Percentiles rank a stretch among this genome's conserved stretches.
Evolutionary conservation across 2,329 filamentous ascomycete genomes (phyloP).

Genomic region (Phaeosphaeriaceae sp.): DNA sequence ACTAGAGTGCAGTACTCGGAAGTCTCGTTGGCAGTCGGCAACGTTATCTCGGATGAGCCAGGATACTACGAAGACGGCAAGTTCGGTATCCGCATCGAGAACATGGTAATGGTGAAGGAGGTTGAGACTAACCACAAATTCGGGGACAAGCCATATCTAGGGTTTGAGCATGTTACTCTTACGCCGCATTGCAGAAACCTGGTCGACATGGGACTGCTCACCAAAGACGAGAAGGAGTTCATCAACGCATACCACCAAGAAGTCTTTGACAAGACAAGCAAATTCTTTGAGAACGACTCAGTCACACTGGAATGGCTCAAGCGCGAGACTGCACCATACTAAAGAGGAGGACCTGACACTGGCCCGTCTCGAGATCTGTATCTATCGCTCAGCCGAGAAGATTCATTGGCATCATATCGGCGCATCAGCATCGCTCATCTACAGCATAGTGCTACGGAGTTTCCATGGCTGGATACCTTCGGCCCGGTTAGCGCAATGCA

Average conservation of each 20-base stretch:
- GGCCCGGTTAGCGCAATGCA: slow-evolving; percentile 17
- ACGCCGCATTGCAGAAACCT: slow-evolving; percentile 91
- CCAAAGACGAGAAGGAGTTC: slow-evolving; percentile 78
- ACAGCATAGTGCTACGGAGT: slow-evolving; percentile 23
- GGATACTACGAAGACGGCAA: slow-evolving; percentile 96
- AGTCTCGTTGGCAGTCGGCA: slow-evolving; percentile 86
- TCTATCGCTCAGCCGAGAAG: background rate
- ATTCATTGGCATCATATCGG: slow-evolving; percentile 23
- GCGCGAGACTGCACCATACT: slow-evolving; percentile 76
- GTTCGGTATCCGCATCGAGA: slow-evolving; percentile 96
- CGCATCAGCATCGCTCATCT: slow-evolving; percentile 17
- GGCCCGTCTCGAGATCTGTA: background rate
- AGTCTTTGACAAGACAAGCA: slow-evolving; percentile 80
- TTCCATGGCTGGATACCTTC: slow-evolving; percentile 7
- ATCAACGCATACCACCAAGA: slow-evolving; percentile 85
- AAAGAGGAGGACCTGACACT: slow-evolving; percentile 3
- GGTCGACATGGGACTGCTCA: slow-evolving; percentile 77
- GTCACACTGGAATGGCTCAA: slow-evolving; percentile 80
- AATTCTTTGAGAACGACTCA: slow-evolving; percentile 75
- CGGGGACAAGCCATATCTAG: slow-evolving; percentile 91
- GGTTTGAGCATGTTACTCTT: slow-evolving; percentile 98
- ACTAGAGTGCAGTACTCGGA: slow-evolving; percentile 91
- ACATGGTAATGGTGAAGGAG: slow-evolving; percentile 89
- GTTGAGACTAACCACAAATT: slow-evolving; percentile 87
- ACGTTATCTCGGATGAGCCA: slow-evolving; percentile 94